Conservation (phyloP, 1,139 yeast genomes). For the Blastobotrys aristatus region DNA sequence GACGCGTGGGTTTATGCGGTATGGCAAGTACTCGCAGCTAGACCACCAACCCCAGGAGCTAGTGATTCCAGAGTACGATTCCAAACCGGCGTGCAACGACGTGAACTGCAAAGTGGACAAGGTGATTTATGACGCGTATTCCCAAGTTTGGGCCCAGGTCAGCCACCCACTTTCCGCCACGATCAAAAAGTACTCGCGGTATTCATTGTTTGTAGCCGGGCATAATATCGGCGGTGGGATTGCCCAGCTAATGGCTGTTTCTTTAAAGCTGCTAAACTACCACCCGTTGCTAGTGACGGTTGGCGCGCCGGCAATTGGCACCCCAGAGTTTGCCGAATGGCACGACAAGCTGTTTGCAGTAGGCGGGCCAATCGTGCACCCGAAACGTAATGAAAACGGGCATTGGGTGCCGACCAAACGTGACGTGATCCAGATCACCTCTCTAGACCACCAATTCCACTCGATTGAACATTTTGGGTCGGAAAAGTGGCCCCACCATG, state of each 20-base stretch:
- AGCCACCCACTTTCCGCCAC: constrained; percentile 1
- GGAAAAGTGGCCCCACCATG: constrained; percentile 4
- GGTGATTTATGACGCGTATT: constrained; percentile 5
- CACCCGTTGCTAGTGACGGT: constrained; percentile 7
- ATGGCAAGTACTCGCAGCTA: constrained; percentile 1
- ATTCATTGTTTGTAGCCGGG: constrained; percentile 8
- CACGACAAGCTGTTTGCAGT: constrained; percentile 5
- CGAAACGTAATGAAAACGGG: background rate
- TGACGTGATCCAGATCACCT: constrained; percentile 6
- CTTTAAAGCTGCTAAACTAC: background rate
- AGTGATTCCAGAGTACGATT: constrained; percentile 4
- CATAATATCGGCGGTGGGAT: constrained; percentile 9
- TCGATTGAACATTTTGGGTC: constrained; percentile 6
- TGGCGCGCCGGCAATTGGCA: constrained; percentile 11
- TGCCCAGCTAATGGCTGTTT: constrained; percentile 8
- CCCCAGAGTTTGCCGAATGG: constrained; percentile 5
- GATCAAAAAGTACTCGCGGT: background rate
- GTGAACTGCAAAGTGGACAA: constrained; percentile 7
- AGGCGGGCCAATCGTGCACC: constrained; percentile 5
- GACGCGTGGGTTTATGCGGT: constrained; percentile 7
- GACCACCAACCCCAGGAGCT: constrained; percentile 1
- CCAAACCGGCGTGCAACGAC: constrained; percentile 3
- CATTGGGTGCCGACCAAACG: constrained; percentile 2
- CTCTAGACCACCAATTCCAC: constrained; percentile 6
- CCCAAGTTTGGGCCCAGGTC: constrained; percentile 1